Evolutionary conservation across 2,329 filamentous ascomycete species (phyloP).

Genomic region (Boeremia lycopersici): DNA sequence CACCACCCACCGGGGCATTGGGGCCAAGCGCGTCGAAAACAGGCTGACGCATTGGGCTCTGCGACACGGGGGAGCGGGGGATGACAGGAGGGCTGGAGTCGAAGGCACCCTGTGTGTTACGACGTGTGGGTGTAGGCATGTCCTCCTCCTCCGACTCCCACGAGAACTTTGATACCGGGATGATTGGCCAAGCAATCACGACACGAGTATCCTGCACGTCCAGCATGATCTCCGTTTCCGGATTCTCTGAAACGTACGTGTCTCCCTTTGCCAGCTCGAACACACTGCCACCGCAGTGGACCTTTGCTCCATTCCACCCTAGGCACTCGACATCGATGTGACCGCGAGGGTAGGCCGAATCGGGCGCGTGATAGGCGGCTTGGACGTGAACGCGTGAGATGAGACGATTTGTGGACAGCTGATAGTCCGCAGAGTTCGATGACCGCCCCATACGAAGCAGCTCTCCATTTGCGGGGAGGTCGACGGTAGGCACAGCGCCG

Average conservation of each 20-base stretch:
- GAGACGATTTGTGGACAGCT: slow-evolving; percentile 87
- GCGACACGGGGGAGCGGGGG: slow-evolving; percentile 79
- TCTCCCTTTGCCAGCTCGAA: slow-evolving; percentile 89
- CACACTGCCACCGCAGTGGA: slow-evolving; percentile 87
- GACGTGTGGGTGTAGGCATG: slow-evolving; percentile 43
- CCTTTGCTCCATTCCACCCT: slow-evolving; percentile 93
- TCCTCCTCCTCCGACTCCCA: slow-evolving; percentile 66
- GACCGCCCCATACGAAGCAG: slow-evolving; percentile 86
- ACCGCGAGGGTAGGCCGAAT: slow-evolving; percentile 70
- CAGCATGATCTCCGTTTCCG: slow-evolving; percentile 87
- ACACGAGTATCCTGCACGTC: slow-evolving; percentile 94
- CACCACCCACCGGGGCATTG: slow-evolving; percentile 27
- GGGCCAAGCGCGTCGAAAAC: slow-evolving; percentile 48
- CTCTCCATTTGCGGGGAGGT: slow-evolving; percentile 82
- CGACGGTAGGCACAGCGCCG: slow-evolving; percentile 79
- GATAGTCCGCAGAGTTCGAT: slow-evolving; percentile 93
- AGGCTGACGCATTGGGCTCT: slow-evolving; percentile 61
- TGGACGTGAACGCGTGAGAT: slow-evolving; percentile 94
- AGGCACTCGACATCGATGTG: slow-evolving; percentile 88
- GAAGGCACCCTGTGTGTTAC: slow-evolving; percentile 50
- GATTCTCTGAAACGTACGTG: slow-evolving; percentile 86
- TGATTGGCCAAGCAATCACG: slow-evolving; percentile 82
- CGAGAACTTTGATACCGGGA: slow-evolving; percentile 59
- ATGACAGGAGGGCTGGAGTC: slow-evolving; percentile 67
- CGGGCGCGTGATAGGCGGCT: slow-evolving; percentile 78